phyloP scores from a whole-genome alignment of 768 basidiomycete genomes.

The Serendipita sp. region DNA sequence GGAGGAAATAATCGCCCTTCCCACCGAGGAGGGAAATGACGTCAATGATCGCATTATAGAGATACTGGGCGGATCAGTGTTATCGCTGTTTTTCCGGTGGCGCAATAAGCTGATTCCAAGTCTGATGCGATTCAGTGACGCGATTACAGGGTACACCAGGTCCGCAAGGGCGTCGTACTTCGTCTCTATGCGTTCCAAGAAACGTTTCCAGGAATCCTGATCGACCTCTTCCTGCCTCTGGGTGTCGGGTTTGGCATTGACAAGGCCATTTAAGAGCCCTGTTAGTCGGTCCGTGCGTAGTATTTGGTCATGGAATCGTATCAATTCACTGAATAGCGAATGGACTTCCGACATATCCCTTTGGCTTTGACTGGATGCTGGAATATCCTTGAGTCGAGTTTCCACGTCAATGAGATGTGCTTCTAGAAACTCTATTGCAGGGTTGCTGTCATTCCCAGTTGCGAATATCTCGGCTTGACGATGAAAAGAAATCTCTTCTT shows the following conservation, averaged over 20 bases:
- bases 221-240: neutral
- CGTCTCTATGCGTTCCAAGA: neutral
- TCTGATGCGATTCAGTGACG: neutral
- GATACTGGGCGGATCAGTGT: neutral
- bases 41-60: neutral
- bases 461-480: conserved; percentile 34
- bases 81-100: neutral
- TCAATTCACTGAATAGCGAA: conserved; percentile 32
- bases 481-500: conserved; percentile 39
- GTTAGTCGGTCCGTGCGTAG: conserved; percentile 14
- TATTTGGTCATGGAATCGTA: conserved; percentile 51
- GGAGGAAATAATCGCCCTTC: neutral
- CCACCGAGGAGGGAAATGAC: neutral
- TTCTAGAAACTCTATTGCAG: conserved; percentile 31
- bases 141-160: neutral
- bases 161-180: neutral
- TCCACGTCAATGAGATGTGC: conserved; percentile 7
- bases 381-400: neutral
- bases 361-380: neutral
- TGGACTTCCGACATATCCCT: conserved; percentile 8
- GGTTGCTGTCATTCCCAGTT: conserved; percentile 42
- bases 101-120: neutral
- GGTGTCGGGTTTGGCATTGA: neutral
- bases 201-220: neutral
- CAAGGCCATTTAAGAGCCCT: neutral